phyloP scores from a whole-genome alignment of 768 basidiomycete species.

The Holtermannia corniformis region DNA sequence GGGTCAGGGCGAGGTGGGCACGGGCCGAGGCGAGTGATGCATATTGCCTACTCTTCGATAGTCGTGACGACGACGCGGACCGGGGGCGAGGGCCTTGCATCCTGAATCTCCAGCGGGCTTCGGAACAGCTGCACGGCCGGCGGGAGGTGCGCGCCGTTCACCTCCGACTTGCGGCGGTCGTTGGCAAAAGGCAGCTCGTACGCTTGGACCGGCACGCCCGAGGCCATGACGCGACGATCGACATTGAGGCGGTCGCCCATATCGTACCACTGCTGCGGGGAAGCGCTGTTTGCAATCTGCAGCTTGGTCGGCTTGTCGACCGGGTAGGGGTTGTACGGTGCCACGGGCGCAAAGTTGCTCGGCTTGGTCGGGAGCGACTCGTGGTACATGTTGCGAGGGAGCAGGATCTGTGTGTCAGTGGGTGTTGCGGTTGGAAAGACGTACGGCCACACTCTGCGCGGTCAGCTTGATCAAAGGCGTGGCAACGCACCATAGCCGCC shows the following conservation, averaged over 20 bases:
- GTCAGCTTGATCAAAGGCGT: too few species aligned
- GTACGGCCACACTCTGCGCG: slow-evolving; percentile 18
- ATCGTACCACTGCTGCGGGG: slow-evolving; percentile 12
- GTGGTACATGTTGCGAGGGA: slow-evolving; percentile 28
- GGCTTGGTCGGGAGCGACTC: slow-evolving; percentile 16
- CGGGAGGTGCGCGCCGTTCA: slow-evolving; percentile 11
- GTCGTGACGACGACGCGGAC: background rate
- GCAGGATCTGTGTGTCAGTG: slow-evolving; percentile 14
- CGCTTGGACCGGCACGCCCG: background rate
- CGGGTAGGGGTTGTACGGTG: slow-evolving; percentile 11
- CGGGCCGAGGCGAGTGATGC: background rate
- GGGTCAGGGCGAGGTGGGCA: background rate
- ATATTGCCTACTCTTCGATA: background rate
- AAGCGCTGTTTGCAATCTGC: background rate
- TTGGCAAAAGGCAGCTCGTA: slow-evolving; percentile 12
- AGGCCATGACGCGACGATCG: slow-evolving; percentile 12
- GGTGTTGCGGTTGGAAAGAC: slow-evolving; percentile 1
- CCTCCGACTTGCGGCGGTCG: too few species aligned
- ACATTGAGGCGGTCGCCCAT: slow-evolving; percentile 26
- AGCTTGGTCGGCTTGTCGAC: background rate
- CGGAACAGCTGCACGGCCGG: slow-evolving; percentile 12
- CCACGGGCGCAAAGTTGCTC: slow-evolving; percentile 14
- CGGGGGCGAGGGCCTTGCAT: too few species aligned
- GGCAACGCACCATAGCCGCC: too few species aligned
- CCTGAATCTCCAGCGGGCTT: slow-evolving; percentile 16